Percentiles rank a stretch among this genome's conserved stretches.
Conservation (phyloP, 1,284 basidiomycete species). For the Vanrija humicola region DNA sequence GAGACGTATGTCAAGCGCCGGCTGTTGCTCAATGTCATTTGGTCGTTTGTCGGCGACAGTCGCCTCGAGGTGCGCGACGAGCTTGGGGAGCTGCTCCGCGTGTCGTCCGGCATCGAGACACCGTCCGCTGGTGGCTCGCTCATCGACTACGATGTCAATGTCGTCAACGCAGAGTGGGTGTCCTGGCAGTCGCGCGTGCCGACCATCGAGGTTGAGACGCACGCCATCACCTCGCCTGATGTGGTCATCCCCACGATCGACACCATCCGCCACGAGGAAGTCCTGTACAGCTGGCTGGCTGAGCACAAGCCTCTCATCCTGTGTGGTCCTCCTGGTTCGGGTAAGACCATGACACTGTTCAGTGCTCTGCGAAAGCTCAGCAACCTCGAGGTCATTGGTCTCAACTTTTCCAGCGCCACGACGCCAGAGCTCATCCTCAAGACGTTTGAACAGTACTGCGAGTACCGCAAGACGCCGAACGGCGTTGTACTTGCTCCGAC, state of each 20-base stretch:
- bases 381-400: constrained; percentile 97
- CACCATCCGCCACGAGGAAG: constrained; percentile 97
- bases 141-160: constrained; percentile 93
- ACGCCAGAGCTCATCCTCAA: constrained; percentile 97
- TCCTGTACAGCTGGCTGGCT: constrained; percentile 96
- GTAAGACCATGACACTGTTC: constrained; percentile 99
- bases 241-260: constrained; percentile 98
- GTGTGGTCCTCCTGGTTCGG: constrained; percentile 97
- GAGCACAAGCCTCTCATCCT: constrained; percentile 99
- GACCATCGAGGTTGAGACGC: constrained; percentile 93
- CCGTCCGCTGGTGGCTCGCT: constrained; percentile 81
- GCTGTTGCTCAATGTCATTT: constrained; percentile 87
- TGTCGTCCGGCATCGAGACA: constrained; percentile 83
- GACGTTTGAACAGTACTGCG: constrained; percentile 99
- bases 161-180: constrained; percentile 79
- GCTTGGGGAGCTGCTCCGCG: constrained; percentile 82
- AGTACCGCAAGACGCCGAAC: constrained; percentile 96
- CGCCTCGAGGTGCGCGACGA: constrained; percentile 82
- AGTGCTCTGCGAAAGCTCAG: constrained; percentile 95
- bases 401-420: constrained; percentile 99
- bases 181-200: constrained; percentile 91
- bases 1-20: constrained; percentile 88
- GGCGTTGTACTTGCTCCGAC: constrained; percentile 89
- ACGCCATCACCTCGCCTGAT: constrained; percentile 90
- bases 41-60: constrained; percentile 97